Evolutionary conservation across 78 protist species (phyloP).

Genomic region (slime mould (Dictyostelium discoideum)): dicty_2.7 NC_007090.3:1769001-1769500

Average conservation of each 20-base stretch:
- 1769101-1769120: not conserved
- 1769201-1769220: not conserved
- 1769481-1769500: not conserved
- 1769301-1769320: not conserved
- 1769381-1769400: not conserved
- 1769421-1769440: not conserved
- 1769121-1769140: not conserved
- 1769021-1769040: not conserved
- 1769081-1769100: not conserved
- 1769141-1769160: too few species aligned
- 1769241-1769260: not conserved
- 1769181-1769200: not conserved
- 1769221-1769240: not conserved
- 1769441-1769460: too few species aligned
- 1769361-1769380: not conserved
- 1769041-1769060: not conserved
- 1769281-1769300: not conserved
- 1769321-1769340: not conserved
- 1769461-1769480: not conserved
- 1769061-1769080: not conserved
- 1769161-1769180: not conserved
- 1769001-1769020: not conserved
- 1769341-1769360: not conserved
- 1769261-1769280: not conserved
- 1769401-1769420: not conserved